phyloP scores from a whole-genome alignment of 2,329 filamentous ascomycete species.

The Aspergillus neotritici region DNA sequence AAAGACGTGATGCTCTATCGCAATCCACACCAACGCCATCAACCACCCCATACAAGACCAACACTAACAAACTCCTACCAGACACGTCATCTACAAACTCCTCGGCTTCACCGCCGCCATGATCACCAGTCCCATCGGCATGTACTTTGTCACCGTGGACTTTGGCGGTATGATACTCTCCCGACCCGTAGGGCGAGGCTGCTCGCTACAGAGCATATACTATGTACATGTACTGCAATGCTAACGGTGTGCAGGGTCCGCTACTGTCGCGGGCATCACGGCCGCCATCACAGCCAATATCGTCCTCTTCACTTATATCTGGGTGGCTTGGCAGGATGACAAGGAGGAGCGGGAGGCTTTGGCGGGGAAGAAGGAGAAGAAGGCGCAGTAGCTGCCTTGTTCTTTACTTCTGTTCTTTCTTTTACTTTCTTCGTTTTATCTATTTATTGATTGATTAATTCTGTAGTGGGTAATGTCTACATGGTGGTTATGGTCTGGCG shows the following conservation, averaged over 20 bases:
- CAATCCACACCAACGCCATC: too few species aligned
- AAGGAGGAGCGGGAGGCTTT: slow-evolving; percentile 65
- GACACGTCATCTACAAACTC: slow-evolving; percentile 83
- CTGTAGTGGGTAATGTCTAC: not conserved
- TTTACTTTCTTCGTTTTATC: not conserved
- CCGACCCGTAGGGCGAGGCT: slow-evolving; percentile 1
- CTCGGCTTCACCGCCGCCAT: slow-evolving; percentile 87
- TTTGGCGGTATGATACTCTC: slow-evolving; percentile 61
- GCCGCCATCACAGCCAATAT: slow-evolving; percentile 89
- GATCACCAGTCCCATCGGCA: slow-evolving; percentile 78
- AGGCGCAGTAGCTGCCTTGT: slow-evolving; percentile 33
- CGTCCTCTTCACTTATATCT: slow-evolving; percentile 81
- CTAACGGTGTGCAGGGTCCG: slow-evolving; percentile 61
- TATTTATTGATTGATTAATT: not conserved
- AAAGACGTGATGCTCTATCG: too few species aligned
- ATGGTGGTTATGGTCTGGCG: slow-evolving; percentile 1
- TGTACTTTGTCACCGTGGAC: slow-evolving; percentile 78
- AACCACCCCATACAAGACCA: not conserved
- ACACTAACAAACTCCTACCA: slow-evolving; percentile 35
- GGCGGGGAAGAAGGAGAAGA: slow-evolving; percentile 52
- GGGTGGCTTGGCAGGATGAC: slow-evolving; percentile 89
- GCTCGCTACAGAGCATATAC: not conserved
- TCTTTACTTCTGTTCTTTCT: not conserved
- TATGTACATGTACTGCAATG: not conserved
- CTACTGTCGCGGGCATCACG: slow-evolving; percentile 76